These are phyloP conservation scores for Dendrobium nobile DNA, from an alignment of 106 monocot genomes.

Conservation along the genomic window DNA sequence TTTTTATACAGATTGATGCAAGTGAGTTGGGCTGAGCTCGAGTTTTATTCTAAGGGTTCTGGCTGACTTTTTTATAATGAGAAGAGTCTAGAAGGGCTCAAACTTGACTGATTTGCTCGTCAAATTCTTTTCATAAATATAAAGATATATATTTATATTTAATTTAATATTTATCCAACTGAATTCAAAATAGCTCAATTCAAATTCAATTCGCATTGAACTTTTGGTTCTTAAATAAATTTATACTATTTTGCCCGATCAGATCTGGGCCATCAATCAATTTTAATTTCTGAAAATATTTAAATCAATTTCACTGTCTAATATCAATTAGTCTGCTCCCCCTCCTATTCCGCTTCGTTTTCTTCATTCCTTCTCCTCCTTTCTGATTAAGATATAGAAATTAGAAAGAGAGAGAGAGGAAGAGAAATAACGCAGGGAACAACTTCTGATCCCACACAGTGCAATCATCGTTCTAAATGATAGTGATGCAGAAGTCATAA, in stretches of 20 bases:
- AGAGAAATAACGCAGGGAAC: conserved; percentile 3
- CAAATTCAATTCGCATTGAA: background rate
- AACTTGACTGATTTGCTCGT: no score
- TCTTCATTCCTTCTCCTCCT: background rate
- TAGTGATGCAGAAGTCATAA: conserved; percentile 2
- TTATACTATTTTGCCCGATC: background rate
- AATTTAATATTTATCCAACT: no score
- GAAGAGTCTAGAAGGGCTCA: no score
- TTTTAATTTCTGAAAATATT: background rate
- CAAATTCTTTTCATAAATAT: no score
- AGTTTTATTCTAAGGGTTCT: no score
- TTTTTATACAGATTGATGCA: no score
- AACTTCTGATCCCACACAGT: conserved; percentile 1
- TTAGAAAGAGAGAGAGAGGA: background rate
- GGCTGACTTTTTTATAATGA: no score
- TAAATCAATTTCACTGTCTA: background rate
- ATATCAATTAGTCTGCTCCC: no score
- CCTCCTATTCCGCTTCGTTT: background rate
- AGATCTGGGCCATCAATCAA: background rate
- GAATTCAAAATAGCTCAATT: background rate
- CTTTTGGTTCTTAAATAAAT: background rate
- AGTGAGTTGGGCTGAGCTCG: no score
- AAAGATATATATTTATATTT: no score
- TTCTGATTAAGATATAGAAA: background rate
- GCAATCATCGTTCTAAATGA: conserved; percentile 5